phyloP scores from a whole-genome alignment of 805 yeast species.

The Ogataea salicorniae region DNA sequence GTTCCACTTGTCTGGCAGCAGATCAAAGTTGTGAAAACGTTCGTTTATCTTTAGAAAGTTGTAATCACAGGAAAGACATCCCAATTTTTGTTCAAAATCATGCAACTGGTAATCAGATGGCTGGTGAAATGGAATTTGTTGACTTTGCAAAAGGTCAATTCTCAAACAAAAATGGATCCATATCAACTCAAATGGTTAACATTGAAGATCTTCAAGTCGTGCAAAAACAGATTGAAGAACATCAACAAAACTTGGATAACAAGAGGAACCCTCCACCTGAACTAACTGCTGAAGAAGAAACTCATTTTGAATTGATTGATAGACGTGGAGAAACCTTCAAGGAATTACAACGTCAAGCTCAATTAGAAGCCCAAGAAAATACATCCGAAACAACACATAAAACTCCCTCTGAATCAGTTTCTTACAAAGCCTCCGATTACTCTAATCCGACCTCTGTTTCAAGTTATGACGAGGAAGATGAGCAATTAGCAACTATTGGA shows the following conservation, averaged over 20 bases:
- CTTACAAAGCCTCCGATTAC: conserved; percentile 27
- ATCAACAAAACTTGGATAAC: conserved; percentile 8
- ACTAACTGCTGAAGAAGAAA: conserved; percentile 22
- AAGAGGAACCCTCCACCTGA: conserved; percentile 27
- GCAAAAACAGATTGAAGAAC: conserved; percentile 1
- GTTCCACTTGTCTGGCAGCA: conserved; percentile 71
- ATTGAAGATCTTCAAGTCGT: conserved; percentile 16
- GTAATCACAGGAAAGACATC: conserved; percentile 59
- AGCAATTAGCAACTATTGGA: not conserved
- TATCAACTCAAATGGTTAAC: conserved; percentile 7
- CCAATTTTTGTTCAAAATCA: conserved; percentile 44
- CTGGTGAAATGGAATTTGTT: conserved; percentile 55
- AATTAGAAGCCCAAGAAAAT: conserved; percentile 17
- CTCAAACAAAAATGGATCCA: conserved; percentile 1
- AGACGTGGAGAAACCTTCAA: conserved; percentile 29
- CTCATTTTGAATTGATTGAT: conserved; percentile 22
- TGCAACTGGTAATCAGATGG: conserved; percentile 63
- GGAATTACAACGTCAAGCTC: conserved; percentile 24
- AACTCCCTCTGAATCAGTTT: conserved; percentile 23
- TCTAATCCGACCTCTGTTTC: conserved; percentile 30
- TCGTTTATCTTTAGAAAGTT: conserved; percentile 60
- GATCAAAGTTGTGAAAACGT: conserved; percentile 74
- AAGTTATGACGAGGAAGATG: conserved; percentile 10
- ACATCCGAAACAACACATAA: conserved; percentile 3
- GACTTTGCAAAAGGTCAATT: conserved; percentile 42